These are phyloP conservation scores for Suillus fuscotomentosus DNA, from an alignment of 768 basidiomycete species.

Conservation along the genomic window DNA sequence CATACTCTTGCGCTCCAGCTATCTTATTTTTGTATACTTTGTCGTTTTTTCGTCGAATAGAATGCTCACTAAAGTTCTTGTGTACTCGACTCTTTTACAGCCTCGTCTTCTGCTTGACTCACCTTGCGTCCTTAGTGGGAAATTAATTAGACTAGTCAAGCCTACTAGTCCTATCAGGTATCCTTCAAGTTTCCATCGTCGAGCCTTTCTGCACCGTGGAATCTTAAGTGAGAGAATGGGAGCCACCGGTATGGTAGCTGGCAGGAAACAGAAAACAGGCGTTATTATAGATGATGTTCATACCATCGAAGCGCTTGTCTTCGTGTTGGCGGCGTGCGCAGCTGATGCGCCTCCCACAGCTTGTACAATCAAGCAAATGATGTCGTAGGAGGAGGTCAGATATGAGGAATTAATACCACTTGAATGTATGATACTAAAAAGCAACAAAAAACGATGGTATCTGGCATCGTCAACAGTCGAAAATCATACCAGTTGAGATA, in stretches of 20 bases:
- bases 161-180: too few relatives aligned
- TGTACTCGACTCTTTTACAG: too few relatives aligned
- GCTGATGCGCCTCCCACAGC: constrained; percentile 46
- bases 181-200: too few relatives aligned
- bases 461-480: background rate
- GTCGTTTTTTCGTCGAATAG: too few relatives aligned
- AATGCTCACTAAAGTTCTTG: too few relatives aligned
- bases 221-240: background rate
- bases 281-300: background rate
- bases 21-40: too few relatives aligned
- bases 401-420: background rate
- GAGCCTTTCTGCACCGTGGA: too few relatives aligned
- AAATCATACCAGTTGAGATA: constrained; percentile 37
- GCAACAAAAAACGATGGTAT: too few relatives aligned
- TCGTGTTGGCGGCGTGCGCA: constrained; percentile 29
- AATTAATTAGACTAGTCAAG: too few relatives aligned
- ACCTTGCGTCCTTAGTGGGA: too few relatives aligned
- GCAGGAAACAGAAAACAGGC: background rate
- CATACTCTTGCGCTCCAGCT: too few relatives aligned
- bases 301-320: constrained; percentile 20
- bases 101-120: too few relatives aligned
- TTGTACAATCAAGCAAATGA: constrained; percentile 39
- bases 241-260: background rate
- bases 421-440: constrained; percentile 2
- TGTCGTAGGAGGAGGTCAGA: constrained; percentile 21